phyloP scores from a whole-genome alignment of 139 green algal genomes.

The Tetraselmis chui region DNA sequence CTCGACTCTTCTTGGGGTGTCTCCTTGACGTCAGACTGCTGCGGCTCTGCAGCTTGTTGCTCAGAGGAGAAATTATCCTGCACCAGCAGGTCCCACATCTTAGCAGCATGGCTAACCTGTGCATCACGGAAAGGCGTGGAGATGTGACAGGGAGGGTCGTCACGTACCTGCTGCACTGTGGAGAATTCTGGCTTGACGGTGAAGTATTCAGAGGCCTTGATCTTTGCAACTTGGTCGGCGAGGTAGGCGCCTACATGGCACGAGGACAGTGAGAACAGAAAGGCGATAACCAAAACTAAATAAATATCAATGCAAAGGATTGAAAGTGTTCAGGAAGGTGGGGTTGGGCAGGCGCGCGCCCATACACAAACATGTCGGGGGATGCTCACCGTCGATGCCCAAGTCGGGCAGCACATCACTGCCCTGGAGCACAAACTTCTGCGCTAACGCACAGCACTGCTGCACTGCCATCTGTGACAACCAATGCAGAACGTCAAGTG shows the following conservation, averaged over 20 bases:
- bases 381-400: background rate
- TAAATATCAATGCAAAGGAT: too few relatives aligned
- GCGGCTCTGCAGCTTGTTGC: background rate
- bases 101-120: too few relatives aligned
- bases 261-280: too few relatives aligned
- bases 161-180: background rate
- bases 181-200: background rate
- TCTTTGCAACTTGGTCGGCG: background rate
- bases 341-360: too few relatives aligned
- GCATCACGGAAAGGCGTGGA: too few relatives aligned
- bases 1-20: background rate
- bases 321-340: too few relatives aligned
- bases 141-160: too few relatives aligned
- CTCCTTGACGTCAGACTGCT: too few relatives aligned
- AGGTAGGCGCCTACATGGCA: background rate
- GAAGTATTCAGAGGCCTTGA: background rate
- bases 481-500: too few relatives aligned
- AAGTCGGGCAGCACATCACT: background rate
- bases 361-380: too few relatives aligned
- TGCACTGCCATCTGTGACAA: background rate
- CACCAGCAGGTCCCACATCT: too few relatives aligned
- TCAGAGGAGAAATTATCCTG: background rate
- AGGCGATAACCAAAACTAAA: too few relatives aligned
- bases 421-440: background rate
- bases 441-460: background rate